These are phyloP conservation scores for Begonia fuchsioides DNA, from an alignment of 306 rosid genomes.

Conservation along the genomic window DNA sequence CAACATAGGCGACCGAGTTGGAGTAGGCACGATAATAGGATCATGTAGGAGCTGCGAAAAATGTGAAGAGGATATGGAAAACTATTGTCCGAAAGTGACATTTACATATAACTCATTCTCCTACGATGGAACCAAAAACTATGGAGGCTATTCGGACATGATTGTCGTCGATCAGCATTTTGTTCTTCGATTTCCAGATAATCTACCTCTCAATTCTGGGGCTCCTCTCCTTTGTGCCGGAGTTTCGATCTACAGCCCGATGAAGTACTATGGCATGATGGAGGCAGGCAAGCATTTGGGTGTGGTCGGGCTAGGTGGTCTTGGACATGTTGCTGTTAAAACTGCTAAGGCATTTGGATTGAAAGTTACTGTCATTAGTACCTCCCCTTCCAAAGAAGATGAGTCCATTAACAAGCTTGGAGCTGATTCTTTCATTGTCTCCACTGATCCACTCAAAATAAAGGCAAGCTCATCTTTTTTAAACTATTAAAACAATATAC, in stretches of 20 bases:
- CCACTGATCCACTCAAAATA: constrained; percentile 40
- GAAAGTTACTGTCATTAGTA: constrained; percentile 83
- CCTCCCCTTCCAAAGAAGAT: constrained; percentile 42
- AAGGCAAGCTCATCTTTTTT: constrained; percentile 26
- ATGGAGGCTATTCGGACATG: constrained; percentile 72
- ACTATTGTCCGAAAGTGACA: constrained; percentile 42
- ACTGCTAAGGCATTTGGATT: constrained; percentile 81
- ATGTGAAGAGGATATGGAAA: constrained; percentile 70
- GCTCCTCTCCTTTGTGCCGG: constrained; percentile 96
- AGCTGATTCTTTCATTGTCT: constrained; percentile 72
- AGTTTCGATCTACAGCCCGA: constrained; percentile 76
- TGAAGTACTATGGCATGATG: constrained; percentile 80
- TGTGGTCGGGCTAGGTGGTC: constrained; percentile 91
- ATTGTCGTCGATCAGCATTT: constrained; percentile 62
- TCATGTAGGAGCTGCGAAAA: constrained; percentile 61
- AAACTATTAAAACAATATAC: too few relatives aligned
- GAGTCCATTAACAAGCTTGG: constrained; percentile 69
- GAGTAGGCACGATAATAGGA: constrained; percentile 73
- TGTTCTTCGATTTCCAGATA: constrained; percentile 57
- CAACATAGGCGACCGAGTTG: constrained; percentile 68
- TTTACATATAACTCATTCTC: constrained; percentile 41
- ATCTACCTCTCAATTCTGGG: constrained; percentile 56
- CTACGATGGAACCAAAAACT: constrained; percentile 38
- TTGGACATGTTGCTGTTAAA: constrained; percentile 85
- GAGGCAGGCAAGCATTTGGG: constrained; percentile 86